Evolutionary conservation across 176 grass and related monocot genomes (phyloP).

Genomic region (Oryza glaberrima): DNA sequence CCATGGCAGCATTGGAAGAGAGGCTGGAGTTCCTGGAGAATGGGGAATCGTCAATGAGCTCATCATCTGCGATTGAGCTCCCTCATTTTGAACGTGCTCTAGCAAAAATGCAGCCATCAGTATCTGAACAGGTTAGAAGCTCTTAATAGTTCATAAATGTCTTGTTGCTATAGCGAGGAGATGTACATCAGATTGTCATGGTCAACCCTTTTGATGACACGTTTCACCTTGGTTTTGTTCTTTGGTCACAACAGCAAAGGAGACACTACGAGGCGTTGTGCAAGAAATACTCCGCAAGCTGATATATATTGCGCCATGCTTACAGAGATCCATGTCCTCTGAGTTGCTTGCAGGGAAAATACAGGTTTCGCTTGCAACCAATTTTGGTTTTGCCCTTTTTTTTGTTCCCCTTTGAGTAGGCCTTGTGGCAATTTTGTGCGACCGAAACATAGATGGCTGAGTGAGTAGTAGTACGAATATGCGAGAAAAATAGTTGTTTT

Average conservation of each 20-base stretch:
- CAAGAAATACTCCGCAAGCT: constrained; percentile 46
- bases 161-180: background rate
- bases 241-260: constrained; percentile 59
- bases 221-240: background rate
- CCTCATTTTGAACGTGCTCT: constrained; percentile 69
- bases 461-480: constrained; percentile 14
- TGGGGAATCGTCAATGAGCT: constrained; percentile 46
- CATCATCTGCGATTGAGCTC: constrained; percentile 46
- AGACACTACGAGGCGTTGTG: constrained; percentile 57
- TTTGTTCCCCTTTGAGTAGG: background rate
- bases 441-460: background rate
- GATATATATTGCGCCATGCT: background rate
- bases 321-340: background rate
- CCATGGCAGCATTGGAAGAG: constrained; percentile 72
- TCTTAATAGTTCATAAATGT: background rate
- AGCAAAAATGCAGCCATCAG: constrained; percentile 67
- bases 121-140: constrained; percentile 63
- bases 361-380: background rate
- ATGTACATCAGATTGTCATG: background rate
- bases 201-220: background rate
- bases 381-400: background rate
- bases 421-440: constrained; percentile 22
- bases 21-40: constrained; percentile 49
- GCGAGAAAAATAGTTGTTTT: background rate
- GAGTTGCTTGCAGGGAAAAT: background rate